Conservation (phyloP, 768 basidiomycete species). For the Collybia nuda region DNA sequence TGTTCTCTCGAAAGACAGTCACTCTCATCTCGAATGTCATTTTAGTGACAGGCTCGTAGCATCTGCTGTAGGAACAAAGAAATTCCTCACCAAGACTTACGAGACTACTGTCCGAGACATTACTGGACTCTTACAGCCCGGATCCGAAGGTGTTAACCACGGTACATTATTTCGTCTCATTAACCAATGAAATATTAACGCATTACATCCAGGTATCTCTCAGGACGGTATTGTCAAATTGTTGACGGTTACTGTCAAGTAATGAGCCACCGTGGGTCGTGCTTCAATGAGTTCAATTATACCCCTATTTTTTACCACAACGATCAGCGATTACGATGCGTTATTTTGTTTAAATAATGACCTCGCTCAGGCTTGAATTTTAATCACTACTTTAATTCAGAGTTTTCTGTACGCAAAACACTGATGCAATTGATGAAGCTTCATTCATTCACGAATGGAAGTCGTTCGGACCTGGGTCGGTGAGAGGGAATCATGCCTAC, state of each 20-base stretch:
- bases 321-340: too few relatives aligned
- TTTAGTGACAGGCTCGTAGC: constrained; percentile 32
- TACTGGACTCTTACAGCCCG: constrained; percentile 40
- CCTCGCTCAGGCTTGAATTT: too few relatives aligned
- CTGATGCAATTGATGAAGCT: too few relatives aligned
- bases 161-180: constrained; percentile 28
- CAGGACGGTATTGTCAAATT: constrained; percentile 49
- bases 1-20: too few relatives aligned
- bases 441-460: too few relatives aligned
- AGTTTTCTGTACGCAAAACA: too few relatives aligned
- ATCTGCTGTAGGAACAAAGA: constrained; percentile 30
- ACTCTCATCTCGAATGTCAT: background rate
- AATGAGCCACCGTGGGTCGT: background rate
- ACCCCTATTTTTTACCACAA: too few relatives aligned
- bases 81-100: constrained; percentile 36
- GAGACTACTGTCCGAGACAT: constrained; percentile 35
- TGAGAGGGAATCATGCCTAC: too few relatives aligned
- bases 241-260: constrained; percentile 42
- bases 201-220: constrained; percentile 35
- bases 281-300: background rate
- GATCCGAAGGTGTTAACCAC: constrained; percentile 46
- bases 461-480: too few relatives aligned
- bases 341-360: too few relatives aligned
- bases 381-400: too few relatives aligned
- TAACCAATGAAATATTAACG: background rate